Base-by-base conservation (phyloP, 768 basidiomycete species). In the Kwoniella bestiolae region DNA sequence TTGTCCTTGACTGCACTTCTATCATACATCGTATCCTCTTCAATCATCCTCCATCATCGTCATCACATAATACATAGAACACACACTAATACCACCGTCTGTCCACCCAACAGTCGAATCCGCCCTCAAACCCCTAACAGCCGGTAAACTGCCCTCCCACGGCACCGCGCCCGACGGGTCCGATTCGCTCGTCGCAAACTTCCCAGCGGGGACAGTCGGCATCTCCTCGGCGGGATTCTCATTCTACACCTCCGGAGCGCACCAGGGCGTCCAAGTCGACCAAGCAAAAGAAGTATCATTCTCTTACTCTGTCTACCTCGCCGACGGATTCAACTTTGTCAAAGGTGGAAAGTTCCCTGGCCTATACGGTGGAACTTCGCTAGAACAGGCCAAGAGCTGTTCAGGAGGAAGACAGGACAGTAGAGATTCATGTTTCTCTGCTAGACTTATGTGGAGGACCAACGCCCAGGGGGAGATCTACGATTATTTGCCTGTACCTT, bases 281-380 rank as follows among this genome's bases (percentile, higher is more conserved):
- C 84, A 80, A 3, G 90, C 88, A 21, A 88, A 86, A 75, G 89
- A 90, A 70, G 86, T 86, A 12, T 87, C 87, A 2, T 85, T 90
- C 69, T 85, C 86, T 64, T 91, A 91, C 81, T 86, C 87, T 0
- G 85, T 89, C 32, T 87, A 82, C 82, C 89, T 90, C 81, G 81
- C 84, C 31, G 76, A 83, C 14, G 89, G 85, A 29, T 90, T 88
- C 76, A 83, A 84, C n/a, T 90, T 85, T 81, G 83, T 86, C 68
- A 84, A 84, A 70, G 89, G 89, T 63, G 89, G 89, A 47, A 91
- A 90, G 79, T 83, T 90, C 26, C 89, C 89, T 21, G 89, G 89
- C 69, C 79, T 90, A 25, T 71, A 56, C 71, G 88, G 88, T 56
- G 89, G 89, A 12, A 82, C 87, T 73, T 82, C 74, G 63, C 82